Percentiles rank a stretch among this genome's conserved stretches.
phyloP scores from a whole-genome alignment of 352 stramenopile genomes.

The Globisporangium middletonii region DNA sequence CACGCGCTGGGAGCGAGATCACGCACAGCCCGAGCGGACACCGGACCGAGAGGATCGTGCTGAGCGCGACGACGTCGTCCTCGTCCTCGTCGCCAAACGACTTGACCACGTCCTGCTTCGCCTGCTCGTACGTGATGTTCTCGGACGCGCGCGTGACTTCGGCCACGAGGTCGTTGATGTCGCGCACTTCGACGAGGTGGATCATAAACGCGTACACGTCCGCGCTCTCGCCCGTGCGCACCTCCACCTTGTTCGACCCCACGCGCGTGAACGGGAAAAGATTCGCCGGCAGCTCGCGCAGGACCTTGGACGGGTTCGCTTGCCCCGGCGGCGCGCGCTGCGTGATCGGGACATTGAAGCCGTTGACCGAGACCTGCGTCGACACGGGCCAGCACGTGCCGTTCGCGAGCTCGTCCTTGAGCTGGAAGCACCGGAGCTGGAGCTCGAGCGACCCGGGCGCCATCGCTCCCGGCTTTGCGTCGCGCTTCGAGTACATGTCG shows the following conservation, averaged over 20 bases:
- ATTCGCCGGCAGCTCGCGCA: conserved; percentile 67
- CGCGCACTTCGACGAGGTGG: conserved; percentile 64
- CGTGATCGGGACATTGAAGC: conserved; percentile 57
- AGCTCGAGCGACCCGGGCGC: conserved; percentile 59
- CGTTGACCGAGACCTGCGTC: conserved; percentile 63
- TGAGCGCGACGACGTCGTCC: conserved; percentile 80
- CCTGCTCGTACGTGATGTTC: conserved; percentile 63
- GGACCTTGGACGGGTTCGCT: conserved; percentile 74
- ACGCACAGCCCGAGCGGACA: conserved; percentile 82
- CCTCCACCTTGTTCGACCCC: conserved; percentile 69
- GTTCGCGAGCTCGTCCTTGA: conserved; percentile 65
- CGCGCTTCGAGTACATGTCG: conserved; percentile 53
- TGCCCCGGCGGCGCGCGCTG: conserved; percentile 69
- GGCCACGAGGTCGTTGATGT: conserved; percentile 54
- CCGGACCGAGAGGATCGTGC: conserved; percentile 86
- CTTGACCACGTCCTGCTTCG: conserved; percentile 71
- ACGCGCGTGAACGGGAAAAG: conserved; percentile 64
- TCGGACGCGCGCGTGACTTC: conserved; percentile 55
- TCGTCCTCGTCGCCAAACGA: conserved; percentile 77
- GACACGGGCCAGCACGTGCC: conserved; percentile 71
- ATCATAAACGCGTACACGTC: conserved; percentile 63
- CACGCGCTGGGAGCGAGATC: conserved; percentile 88
- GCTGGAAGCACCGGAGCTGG: conserved; percentile 67
- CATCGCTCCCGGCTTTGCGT: conserved; percentile 45
- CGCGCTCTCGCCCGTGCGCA: conserved; percentile 62